Evolutionary conservation across 1,284 basidiomycete species (phyloP), one percentile per base, ranked within the genome.

Genomic region (Anthracocystis walkeri): DNA sequence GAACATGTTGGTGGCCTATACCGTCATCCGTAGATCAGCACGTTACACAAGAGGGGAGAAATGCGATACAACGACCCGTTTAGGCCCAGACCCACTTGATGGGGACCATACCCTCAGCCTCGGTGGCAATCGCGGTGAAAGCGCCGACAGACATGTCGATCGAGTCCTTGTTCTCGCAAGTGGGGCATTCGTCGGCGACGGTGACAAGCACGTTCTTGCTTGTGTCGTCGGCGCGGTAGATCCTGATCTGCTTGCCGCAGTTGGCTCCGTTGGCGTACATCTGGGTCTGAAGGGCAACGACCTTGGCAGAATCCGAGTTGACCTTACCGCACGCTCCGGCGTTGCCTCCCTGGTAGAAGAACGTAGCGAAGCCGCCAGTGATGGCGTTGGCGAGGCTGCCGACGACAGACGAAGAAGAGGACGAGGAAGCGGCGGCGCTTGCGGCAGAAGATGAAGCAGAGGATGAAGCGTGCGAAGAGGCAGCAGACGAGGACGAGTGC

Each of bases 81-180:
- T 54, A 77, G 12, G 60, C 60, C 70, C 68, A 80, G n/a, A 54
- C 59, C 78, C 78, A 80, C 52, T 65, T 61, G 58, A 80, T 78
- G 33, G 51, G 38, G 46, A 94, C 87, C 77, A 87, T 84, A 62
- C 93, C 93, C 40, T 89, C 86, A 8, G 81, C 84, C 58, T 88
- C 83, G 59, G 84, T 78, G 38, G 89, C 90, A 61, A 95, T 89
- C 18, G 84, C 77, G 48, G 87, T 62, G 89, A 97, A 97, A 27
- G 93, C 91, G 54, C 82, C 90, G n/a, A 84, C 73, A 14, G 92
- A 94, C 65, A 97, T 89, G 85, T 97, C 95, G 81, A 97, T 90
- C 21, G 90, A 91, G 84, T 91, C 87, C 38, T 58, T 56, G 68
- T 78, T 75, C 0, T 78, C 38, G 87, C 95, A 97, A n/a, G 68